These are phyloP conservation scores for Mucor lusitanicus DNA, from an alignment of 371 early-diverging fungal genomes.

Conservation along the genomic window DNA sequence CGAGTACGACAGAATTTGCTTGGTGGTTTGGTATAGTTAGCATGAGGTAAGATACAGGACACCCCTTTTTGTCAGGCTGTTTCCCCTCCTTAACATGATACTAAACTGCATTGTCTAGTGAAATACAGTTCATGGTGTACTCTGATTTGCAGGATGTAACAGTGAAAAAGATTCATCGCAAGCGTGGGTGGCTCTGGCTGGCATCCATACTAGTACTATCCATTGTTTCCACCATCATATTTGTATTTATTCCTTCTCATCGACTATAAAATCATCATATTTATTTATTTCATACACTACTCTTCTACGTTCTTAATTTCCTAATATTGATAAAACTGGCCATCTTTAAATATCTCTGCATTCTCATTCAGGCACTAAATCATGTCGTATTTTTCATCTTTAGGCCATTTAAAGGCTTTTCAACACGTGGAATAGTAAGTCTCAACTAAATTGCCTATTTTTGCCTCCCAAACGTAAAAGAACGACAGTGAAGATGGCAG, in stretches of 20 bases:
- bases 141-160: slow-evolving; percentile 42
- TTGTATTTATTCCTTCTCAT: slow-evolving; percentile 46
- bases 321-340: slow-evolving; percentile 1
- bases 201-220: slow-evolving; percentile 26
- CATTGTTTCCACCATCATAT: slow-evolving; percentile 37
- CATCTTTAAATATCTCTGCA: background rate
- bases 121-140: slow-evolving; percentile 39
- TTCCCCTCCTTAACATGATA: background rate
- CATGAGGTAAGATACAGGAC: slow-evolving; percentile 32
- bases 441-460: background rate
- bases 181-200: slow-evolving; percentile 41
- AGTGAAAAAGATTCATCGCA: slow-evolving; percentile 37
- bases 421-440: background rate
- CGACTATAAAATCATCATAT: slow-evolving; percentile 21
- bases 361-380: slow-evolving; percentile 1
- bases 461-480: background rate
- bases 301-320: background rate
- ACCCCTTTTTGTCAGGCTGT: background rate
- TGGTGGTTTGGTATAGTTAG: slow-evolving; percentile 47
- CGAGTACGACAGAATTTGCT: slow-evolving; percentile 45
- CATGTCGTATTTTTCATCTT: background rate
- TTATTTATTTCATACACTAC: background rate
- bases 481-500: background rate
- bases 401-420: background rate
- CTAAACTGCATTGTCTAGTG: slow-evolving; percentile 18